These are phyloP conservation scores for Quercus aquifolioides DNA, from an alignment of 306 rosid genomes.

Conservation along the genomic window DNA sequence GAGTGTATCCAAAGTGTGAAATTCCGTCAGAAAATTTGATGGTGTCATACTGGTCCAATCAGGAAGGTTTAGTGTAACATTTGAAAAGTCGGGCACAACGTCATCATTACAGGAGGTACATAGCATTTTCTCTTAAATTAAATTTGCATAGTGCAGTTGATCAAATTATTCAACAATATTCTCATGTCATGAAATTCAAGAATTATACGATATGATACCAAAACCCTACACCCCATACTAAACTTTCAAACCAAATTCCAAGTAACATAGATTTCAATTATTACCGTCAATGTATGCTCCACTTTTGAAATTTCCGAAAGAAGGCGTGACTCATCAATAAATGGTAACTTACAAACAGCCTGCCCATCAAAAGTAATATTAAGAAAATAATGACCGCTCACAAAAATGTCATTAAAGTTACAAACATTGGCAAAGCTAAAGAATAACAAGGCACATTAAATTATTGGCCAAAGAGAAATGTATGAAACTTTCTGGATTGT, in stretches of 20 bases:
- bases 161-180: neutral
- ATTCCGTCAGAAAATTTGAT: no score
- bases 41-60: no score
- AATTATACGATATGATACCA: neutral
- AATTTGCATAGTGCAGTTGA: neutral
- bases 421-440: neutral
- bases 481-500: no score
- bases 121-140: no score
- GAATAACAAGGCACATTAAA: neutral
- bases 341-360: conserved; percentile 30
- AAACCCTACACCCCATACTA: neutral
- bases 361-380: neutral
- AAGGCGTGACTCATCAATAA: conserved; percentile 26
- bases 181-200: neutral
- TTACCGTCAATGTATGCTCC: conserved; percentile 29
- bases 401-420: neutral
- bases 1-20: no score
- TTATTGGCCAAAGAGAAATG: neutral
- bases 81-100: no score
- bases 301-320: conserved; percentile 27
- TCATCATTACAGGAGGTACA: no score
- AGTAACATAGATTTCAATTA: neutral
- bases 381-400: neutral
- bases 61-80: no score
- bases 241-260: neutral